Percentiles rank a stretch among this genome's conserved stretches.
These are phyloP conservation scores for Emmonsiellopsis sp. DNA, from an alignment of 2,329 filamentous ascomycete genomes.

Conservation along the genomic window DNA sequence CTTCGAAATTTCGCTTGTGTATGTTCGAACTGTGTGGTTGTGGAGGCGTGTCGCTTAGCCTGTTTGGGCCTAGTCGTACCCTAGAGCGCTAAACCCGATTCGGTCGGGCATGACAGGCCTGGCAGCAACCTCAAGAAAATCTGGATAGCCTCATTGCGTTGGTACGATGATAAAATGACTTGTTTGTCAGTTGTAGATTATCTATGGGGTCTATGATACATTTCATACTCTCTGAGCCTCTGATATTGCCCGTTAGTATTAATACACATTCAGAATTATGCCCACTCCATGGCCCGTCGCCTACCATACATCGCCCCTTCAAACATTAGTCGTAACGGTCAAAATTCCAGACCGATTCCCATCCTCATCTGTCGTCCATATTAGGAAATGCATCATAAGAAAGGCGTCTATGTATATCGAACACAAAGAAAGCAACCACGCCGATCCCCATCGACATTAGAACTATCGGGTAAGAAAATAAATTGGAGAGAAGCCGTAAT, in stretches of 20 bases:
- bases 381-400: background rate
- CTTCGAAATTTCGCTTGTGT: conserved; percentile 11
- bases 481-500: background rate
- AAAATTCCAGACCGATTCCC: background rate
- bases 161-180: too few species aligned
- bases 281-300: too few species aligned
- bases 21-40: conserved; percentile 19
- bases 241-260: background rate
- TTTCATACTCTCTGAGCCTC: background rate
- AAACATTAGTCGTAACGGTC: background rate
- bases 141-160: too few species aligned
- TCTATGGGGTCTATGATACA: background rate
- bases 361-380: background rate
- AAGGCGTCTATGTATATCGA: background rate
- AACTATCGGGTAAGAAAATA: background rate
- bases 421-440: background rate
- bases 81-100: conserved; percentile 16
- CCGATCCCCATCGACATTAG: background rate
- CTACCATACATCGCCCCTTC: too few species aligned
- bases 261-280: too few species aligned
- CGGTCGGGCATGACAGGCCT: background rate
- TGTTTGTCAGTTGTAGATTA: background rate
- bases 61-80: conserved; percentile 31
- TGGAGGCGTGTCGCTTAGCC: conserved; percentile 32
- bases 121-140: too few species aligned